These are phyloP conservation scores for Halophytophthora batemanensis DNA, from an alignment of 352 stramenopile genomes.

Conservation along the genomic window DNA sequence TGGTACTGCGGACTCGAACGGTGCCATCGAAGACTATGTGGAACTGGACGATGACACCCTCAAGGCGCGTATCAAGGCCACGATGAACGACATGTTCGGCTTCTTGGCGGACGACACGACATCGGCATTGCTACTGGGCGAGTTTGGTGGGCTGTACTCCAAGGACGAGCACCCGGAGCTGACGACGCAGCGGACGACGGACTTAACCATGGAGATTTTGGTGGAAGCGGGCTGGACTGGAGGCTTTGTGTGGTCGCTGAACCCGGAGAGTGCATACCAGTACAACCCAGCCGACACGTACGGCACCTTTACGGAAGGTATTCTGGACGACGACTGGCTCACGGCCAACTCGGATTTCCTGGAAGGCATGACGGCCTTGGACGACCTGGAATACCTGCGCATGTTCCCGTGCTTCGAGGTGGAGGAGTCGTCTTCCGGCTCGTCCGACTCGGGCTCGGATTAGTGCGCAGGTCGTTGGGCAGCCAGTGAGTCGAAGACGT, in stretches of 20 bases:
- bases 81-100: constrained; percentile 71
- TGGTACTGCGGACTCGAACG: constrained; percentile 26
- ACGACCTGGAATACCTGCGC: constrained; percentile 32
- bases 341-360: constrained; percentile 44
- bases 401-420: constrained; percentile 48
- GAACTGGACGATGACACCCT: constrained; percentile 54
- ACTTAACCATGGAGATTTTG: constrained; percentile 51
- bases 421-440: constrained; percentile 26
- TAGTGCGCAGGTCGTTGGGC: neutral
- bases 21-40: constrained; percentile 37
- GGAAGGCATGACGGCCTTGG: constrained; percentile 32
- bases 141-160: constrained; percentile 58
- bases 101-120: constrained; percentile 47
- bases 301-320: constrained; percentile 39
- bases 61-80: constrained; percentile 39
- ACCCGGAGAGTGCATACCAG: constrained; percentile 60
- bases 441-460: constrained; percentile 12
- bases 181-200: constrained; percentile 44
- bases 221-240: constrained; percentile 37
- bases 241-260: constrained; percentile 61
- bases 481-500: too few species aligned
- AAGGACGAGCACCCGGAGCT: constrained; percentile 42
- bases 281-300: constrained; percentile 42
- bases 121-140: constrained; percentile 51
- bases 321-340: constrained; percentile 50